Conservation (phyloP, 73 alveolate species). For the Paraurostyla sp. region DNA sequence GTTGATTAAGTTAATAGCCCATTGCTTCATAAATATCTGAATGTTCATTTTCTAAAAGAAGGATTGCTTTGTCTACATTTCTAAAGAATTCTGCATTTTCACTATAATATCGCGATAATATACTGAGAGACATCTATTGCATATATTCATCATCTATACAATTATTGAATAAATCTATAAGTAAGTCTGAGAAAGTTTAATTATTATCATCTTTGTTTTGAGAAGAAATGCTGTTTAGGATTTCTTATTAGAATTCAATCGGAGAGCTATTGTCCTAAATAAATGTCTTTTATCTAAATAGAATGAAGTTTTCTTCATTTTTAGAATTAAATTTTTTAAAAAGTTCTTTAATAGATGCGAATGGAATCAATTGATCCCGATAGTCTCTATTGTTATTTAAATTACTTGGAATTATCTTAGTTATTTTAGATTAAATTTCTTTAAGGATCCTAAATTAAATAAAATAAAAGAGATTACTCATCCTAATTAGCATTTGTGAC, state of each 20-base stretch:
- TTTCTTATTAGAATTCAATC: too few species aligned
- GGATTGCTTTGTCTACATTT: neutral
- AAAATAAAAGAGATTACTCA: neutral
- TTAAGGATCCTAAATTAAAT: neutral
- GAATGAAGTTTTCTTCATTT: neutral
- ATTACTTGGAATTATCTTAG: neutral
- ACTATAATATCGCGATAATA: conserved; percentile 9
- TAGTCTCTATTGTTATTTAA: too few species aligned
- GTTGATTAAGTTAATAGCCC: neutral
- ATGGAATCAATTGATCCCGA: neutral
- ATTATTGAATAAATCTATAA: conserved; percentile 5
- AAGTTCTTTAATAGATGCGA: neutral
- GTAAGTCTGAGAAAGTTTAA: neutral
- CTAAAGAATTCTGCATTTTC: conserved; percentile 19
- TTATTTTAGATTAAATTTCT: neutral
- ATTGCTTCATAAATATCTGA: neutral
- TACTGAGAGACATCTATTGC: neutral
- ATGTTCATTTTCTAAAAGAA: neutral
- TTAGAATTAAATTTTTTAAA: neutral
- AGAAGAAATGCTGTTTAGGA: too few species aligned
- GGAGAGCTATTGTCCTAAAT: neutral
- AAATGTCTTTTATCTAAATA: neutral
- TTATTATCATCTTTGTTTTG: too few species aligned
- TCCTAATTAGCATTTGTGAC: neutral
- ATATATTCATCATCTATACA: neutral